Conservation (phyloP, 73 alveolate genomes). For the Stentor coeruleus region DNA sequence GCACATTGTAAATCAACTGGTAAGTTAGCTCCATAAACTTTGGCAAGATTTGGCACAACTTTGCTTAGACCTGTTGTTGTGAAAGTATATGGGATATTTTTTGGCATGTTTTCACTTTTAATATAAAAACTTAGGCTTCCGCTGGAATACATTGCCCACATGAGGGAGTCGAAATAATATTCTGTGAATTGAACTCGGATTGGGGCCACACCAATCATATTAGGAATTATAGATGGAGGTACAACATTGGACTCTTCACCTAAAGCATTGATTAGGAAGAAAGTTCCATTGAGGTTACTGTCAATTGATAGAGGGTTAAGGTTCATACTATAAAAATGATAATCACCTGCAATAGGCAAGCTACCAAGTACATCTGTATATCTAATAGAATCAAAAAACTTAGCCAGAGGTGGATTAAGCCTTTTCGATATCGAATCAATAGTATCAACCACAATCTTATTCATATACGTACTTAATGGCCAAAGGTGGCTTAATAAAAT, state of each 20-base stretch:
- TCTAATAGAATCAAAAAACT: background rate
- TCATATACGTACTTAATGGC: background rate
- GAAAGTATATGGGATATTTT: background rate
- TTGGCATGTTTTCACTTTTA: background rate
- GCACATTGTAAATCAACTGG: background rate
- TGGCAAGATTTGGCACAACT: background rate
- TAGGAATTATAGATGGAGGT: background rate
- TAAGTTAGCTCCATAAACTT: background rate
- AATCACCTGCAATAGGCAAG: background rate
- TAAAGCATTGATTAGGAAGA: no score
- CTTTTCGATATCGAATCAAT: background rate
- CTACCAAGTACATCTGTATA: background rate
- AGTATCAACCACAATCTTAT: background rate
- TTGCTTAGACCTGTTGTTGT: background rate
- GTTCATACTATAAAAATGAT: background rate
- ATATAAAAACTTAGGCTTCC: background rate
- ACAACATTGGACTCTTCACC: background rate
- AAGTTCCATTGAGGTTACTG: background rate
- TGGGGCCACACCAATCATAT: background rate
- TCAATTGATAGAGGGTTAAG: no score
- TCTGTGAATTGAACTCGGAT: background rate
- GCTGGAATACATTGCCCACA: background rate
- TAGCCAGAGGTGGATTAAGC: background rate
- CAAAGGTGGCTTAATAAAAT: background rate
- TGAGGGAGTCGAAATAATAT: no score